Evolutionary conservation across 768 basidiomycete species (phyloP).

Genomic region (Ramaria rubella): DNA sequence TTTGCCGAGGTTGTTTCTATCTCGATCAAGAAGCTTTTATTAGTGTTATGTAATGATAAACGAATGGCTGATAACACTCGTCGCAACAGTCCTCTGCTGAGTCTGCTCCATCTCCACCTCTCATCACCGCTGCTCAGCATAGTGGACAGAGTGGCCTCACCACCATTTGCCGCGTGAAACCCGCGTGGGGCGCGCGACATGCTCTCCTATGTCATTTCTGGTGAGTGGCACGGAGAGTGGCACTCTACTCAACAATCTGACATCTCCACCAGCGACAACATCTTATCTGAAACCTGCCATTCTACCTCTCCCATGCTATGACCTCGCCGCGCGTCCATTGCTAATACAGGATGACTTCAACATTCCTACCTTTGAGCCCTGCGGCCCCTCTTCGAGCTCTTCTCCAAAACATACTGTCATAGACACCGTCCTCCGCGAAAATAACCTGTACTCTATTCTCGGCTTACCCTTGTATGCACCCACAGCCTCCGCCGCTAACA

Average conservation of each 20-base stretch:
- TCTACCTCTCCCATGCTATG: background rate
- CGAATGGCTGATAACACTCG: too few relatives aligned
- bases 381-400: background rate
- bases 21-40: too few relatives aligned
- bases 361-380: background rate
- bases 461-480: conserved; percentile 46
- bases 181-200: background rate
- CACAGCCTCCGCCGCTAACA: conserved; percentile 37
- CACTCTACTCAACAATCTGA: background rate
- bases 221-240: background rate
- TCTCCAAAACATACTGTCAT: conserved; percentile 27
- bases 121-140: too few relatives aligned
- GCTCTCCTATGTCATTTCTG: background rate
- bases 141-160: too few relatives aligned
- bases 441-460: conserved; percentile 69
- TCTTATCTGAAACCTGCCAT: background rate
- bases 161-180: background rate
- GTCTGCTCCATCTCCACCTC: too few relatives aligned
- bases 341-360: background rate
- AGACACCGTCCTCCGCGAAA: conserved; percentile 47
- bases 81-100: too few relatives aligned
- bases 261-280: background rate
- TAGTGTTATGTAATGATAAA: too few relatives aligned
- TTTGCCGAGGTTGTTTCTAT: too few relatives aligned
- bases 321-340: background rate